These are phyloP conservation scores for Hirsutella rhossiliensis DNA, from an alignment of 2,329 filamentous ascomycete genomes.

Conservation along the genomic window DNA sequence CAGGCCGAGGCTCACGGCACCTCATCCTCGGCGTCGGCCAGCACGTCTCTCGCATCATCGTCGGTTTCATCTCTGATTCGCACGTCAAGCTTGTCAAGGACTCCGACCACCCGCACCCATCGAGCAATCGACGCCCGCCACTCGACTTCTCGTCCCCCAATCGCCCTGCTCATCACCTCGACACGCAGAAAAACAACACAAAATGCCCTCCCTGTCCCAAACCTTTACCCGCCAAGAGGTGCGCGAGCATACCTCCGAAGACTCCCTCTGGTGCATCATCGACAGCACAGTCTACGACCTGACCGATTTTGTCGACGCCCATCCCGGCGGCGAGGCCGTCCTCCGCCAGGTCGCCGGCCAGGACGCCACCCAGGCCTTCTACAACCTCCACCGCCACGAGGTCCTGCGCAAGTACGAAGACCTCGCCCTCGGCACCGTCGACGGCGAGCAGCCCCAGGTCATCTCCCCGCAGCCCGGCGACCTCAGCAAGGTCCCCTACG, in stretches of 20 bases:
- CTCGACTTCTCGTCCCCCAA: too few species aligned
- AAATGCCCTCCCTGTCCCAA: constrained; percentile 28
- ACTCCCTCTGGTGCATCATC: constrained; percentile 73
- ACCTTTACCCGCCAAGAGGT: constrained; percentile 54
- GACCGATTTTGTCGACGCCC: constrained; percentile 72
- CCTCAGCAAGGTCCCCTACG: constrained; percentile 68
- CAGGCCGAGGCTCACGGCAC: too few species aligned
- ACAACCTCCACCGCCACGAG: constrained; percentile 86
- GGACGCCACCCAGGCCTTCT: constrained; percentile 74
- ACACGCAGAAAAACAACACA: neutral
- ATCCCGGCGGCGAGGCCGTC: constrained; percentile 72
- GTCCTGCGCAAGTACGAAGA: constrained; percentile 70
- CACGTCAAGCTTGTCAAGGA: too few species aligned
- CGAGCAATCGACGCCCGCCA: too few species aligned
- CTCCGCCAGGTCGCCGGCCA: constrained; percentile 69
- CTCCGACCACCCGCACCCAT: too few species aligned
- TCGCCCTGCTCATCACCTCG: too few species aligned
- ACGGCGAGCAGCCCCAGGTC: constrained; percentile 64
- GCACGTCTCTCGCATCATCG: too few species aligned
- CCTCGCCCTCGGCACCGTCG: constrained; percentile 63
- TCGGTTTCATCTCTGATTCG: too few species aligned
- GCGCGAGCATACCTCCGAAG: constrained; percentile 61
- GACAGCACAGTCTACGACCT: constrained; percentile 83
- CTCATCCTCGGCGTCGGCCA: too few species aligned
- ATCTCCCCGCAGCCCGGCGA: constrained; percentile 58